Evolutionary conservation across 306 rosid genomes (phyloP).

Genomic region (Lablab purpureus): DNA sequence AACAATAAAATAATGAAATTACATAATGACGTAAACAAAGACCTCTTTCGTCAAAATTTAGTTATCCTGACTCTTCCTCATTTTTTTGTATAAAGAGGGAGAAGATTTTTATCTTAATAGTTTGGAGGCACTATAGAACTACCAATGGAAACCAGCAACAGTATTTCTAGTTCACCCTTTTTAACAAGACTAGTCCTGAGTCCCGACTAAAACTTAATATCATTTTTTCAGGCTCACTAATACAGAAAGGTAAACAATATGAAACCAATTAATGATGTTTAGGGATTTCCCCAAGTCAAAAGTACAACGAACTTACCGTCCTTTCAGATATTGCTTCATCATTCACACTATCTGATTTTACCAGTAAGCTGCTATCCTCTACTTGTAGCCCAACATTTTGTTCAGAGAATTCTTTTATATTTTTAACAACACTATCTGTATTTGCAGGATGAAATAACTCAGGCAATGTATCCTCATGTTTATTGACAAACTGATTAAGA

Average conservation of each 20-base stretch:
- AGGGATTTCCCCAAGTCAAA: constrained; percentile 37
- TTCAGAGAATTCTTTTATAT: constrained; percentile 51
- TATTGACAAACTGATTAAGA: constrained; percentile 51
- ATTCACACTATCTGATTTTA: constrained; percentile 52
- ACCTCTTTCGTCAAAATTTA: not conserved
- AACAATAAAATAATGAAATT: constrained; percentile 10
- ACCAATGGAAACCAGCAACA: constrained; percentile 36
- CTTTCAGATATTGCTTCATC: constrained; percentile 66
- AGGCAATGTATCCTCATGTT: constrained; percentile 55
- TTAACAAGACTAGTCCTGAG: constrained; percentile 32
- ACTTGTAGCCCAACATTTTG: constrained; percentile 53
- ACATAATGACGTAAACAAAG: constrained; percentile 16
- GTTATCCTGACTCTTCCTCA: constrained; percentile 19
- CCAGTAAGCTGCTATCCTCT: constrained; percentile 51
- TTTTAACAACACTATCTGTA: constrained; percentile 47
- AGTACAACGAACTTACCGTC: constrained; percentile 58
- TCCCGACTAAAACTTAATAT: constrained; percentile 33
- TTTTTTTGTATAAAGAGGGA: constrained; percentile 26
- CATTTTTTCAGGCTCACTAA: constrained; percentile 33
- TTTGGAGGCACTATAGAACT: constrained; percentile 24
- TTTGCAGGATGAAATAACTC: constrained; percentile 50
- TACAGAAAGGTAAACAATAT: constrained; percentile 11
- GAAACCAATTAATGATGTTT: constrained; percentile 31
- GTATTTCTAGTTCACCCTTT: constrained; percentile 30
- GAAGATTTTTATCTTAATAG: constrained; percentile 9